Base-by-base conservation (phyloP, 805 yeast genomes). In the Zygosaccharomyces gambellarensis region DNA sequence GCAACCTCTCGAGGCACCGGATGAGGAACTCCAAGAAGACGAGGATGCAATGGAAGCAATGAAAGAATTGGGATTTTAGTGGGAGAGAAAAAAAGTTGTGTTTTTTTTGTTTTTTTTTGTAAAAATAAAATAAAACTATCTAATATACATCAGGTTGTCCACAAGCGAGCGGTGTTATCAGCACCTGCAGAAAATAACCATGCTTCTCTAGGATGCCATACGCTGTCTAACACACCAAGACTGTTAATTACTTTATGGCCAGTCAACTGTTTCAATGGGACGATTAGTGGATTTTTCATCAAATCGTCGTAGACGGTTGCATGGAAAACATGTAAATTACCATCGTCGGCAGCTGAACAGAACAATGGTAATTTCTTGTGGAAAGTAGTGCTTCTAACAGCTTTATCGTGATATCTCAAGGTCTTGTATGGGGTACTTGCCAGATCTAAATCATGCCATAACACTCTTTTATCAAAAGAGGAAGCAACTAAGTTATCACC, bases 181-280 rank as follows among this genome's bases (percentile, higher is more conserved):
- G 98, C 98, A 61, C 98, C 99, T 9, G 96, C 88, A 65, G 94
- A 84, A 68, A 94, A 90, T 64, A 94, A 76, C 99, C 99, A 94
- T 0, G 99, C 97, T 71, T 94, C 98, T 61, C 84, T 82, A 56
- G 98, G 98, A 76, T 94, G 99, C 99, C 99, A 94, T 44, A 80
- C 80, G 43, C 86, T 79, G 63, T 83, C 85, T 63, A 94, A 75
- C 12, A 94, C 95, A 64, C 99, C 99, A 49, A 94, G 72, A 63
- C 86, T 84, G 59, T 80, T 80, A 19, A 81, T 73, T 42, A 89
- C 78, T 66, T 85, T 83, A 71, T 94, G 99, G 9, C 98, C 99
- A 39, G 85, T 81, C 64, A 94, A 76, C 65, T 90, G 90, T 80
- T 94, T 94, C 71, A 94, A 78, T 48, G 99, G 99, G 40, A 94